Conservation (phyloP, 805 yeast species). For the Diddensiella transvaalensis region DNA sequence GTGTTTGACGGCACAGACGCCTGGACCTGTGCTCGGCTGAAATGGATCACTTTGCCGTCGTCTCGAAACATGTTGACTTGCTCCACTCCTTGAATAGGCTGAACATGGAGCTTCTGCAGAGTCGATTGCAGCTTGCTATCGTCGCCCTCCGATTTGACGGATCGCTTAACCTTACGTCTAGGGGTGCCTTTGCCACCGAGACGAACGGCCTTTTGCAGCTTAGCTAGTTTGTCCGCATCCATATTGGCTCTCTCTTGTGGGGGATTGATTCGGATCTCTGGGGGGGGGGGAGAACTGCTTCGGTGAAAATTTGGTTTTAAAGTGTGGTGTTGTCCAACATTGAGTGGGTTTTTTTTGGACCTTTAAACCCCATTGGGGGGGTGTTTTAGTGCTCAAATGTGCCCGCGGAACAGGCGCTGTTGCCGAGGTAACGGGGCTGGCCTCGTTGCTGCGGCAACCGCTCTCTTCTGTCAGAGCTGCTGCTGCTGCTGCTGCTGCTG, state of each 20-base stretch:
- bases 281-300: constrained; percentile 1
- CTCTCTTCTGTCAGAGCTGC: no score
- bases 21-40: constrained; percentile 95
- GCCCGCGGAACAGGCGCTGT: no score
- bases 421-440: no score
- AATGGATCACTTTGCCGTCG: constrained; percentile 93
- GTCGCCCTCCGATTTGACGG: constrained; percentile 54
- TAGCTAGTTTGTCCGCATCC: constrained; percentile 93
- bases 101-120: constrained; percentile 83
- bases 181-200: constrained; percentile 69
- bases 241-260: constrained; percentile 22
- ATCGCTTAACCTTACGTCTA: constrained; percentile 89
- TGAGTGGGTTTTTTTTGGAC: no score
- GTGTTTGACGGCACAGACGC: constrained; percentile 88
- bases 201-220: constrained; percentile 83
- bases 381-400: no score
- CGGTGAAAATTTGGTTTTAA: not conserved
- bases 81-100: constrained; percentile 82
- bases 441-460: no score
- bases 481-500: no score
- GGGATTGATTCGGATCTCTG: no score
- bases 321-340: no score
- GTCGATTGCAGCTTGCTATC: constrained; percentile 88
- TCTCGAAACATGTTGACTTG: constrained; percentile 98
- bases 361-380: no score